phyloP scores from a whole-genome alignment of 2,329 filamentous ascomycete genomes.

The Pseudogymnoascus sp. region DNA sequence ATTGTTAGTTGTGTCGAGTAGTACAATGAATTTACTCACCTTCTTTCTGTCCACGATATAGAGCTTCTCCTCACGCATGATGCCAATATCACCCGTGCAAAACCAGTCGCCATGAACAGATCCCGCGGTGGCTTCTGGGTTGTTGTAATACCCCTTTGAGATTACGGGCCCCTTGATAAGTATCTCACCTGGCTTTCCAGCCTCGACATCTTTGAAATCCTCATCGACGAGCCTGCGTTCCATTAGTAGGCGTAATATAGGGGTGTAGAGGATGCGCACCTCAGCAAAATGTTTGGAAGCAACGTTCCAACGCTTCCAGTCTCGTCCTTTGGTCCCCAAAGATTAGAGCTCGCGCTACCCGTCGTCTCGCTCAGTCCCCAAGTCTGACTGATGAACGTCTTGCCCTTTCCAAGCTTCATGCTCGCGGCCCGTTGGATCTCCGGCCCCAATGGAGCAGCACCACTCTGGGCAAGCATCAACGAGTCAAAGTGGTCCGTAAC shows the following conservation, averaged over 20 bases:
- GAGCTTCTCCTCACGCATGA: slow-evolving; percentile 39
- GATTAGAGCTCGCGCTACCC: slow-evolving; percentile 62
- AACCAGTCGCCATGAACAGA: slow-evolving; percentile 28
- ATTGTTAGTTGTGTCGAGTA: not conserved
- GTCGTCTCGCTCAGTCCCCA: slow-evolving; percentile 87
- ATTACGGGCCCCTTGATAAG: slow-evolving; percentile 65
- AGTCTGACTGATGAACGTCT: slow-evolving; percentile 35
- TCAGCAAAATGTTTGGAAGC: slow-evolving; percentile 50
- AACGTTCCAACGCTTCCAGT: slow-evolving; percentile 57
- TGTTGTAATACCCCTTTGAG: slow-evolving; percentile 72
- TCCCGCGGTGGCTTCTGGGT: slow-evolving; percentile 32
- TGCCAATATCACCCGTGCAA: not conserved
- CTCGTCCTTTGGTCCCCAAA: slow-evolving; percentile 41
- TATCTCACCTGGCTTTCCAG: slow-evolving; percentile 58
- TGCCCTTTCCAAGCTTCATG: slow-evolving; percentile 48
- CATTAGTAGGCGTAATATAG: not conserved
- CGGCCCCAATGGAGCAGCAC: slow-evolving; percentile 60
- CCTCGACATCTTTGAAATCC: slow-evolving; percentile 42
- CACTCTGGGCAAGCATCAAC: slow-evolving; percentile 41
- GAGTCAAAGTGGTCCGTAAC: slow-evolving; percentile 49
- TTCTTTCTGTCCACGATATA: slow-evolving; percentile 67
- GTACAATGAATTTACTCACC: slow-evolving; percentile 15
- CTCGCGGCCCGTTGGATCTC: slow-evolving; percentile 42
- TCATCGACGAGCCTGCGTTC: slow-evolving; percentile 54
- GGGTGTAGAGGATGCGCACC: not conserved